These are phyloP conservation scores for Metschnikowia baotianmanensis DNA, from an alignment of 805 yeast genomes.

Conservation along the genomic window DNA sequence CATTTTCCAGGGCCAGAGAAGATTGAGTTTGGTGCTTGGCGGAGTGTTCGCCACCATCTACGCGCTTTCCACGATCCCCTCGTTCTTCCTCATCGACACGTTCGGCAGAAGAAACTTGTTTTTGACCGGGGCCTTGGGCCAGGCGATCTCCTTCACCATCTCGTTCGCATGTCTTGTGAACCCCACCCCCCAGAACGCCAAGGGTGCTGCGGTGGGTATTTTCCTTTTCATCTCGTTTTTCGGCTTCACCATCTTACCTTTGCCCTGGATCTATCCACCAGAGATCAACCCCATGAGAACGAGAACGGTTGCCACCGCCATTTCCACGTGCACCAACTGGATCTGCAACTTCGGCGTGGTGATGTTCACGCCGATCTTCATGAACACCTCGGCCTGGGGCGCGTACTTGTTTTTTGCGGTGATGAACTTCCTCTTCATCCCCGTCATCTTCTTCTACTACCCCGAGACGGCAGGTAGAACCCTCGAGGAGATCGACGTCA, in stretches of 20 bases:
- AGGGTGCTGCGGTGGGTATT: slow-evolving; percentile 47
- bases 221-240: slow-evolving; percentile 44
- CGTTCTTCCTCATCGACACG: slow-evolving; percentile 42
- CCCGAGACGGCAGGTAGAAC: slow-evolving; percentile 46
- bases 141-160: slow-evolving; percentile 38
- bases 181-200: slow-evolving; percentile 32
- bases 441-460: slow-evolving; percentile 54
- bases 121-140: slow-evolving; percentile 43
- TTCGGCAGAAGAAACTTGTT: slow-evolving; percentile 47
- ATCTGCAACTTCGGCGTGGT: slow-evolving; percentile 44
- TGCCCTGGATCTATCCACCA: slow-evolving; percentile 49
- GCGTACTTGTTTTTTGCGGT: slow-evolving; percentile 42
- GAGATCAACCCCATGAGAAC: slow-evolving; percentile 47
- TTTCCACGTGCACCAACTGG: slow-evolving; percentile 48
- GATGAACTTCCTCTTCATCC: slow-evolving; percentile 43
- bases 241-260: slow-evolving; percentile 43
- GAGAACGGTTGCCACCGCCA: slow-evolving; percentile 44
- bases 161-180: slow-evolving; percentile 41
- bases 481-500: slow-evolving; percentile 51
- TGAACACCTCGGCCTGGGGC: slow-evolving; percentile 38
- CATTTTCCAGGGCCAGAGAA: slow-evolving; percentile 45
- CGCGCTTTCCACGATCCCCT: slow-evolving; percentile 50
- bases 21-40: slow-evolving; percentile 58
- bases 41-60: slow-evolving; percentile 64
- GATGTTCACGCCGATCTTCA: slow-evolving; percentile 45